These are phyloP conservation scores for Taxillus chinensis DNA, from an alignment of 164 flowering plant genomes.

Conservation along the genomic window DNA sequence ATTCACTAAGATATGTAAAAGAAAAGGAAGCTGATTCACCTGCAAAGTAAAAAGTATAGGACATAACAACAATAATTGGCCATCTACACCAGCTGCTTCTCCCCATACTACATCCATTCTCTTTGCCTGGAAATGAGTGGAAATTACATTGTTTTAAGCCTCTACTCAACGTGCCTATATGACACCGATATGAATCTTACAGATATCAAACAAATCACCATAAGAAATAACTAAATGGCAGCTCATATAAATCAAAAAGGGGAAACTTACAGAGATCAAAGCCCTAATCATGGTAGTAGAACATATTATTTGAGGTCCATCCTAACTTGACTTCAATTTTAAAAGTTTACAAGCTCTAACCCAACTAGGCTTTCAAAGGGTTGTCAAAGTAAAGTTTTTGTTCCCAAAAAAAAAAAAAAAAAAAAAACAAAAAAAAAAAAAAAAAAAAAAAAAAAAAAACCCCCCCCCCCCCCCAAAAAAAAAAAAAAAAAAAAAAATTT, in stretches of 20 bases:
- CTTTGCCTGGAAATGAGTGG: slow-evolving; percentile 50
- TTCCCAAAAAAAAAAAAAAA: no score
- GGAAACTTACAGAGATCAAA: not conserved
- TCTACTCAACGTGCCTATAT: not conserved
- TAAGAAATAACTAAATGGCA: no score
- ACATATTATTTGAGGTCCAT: no score
- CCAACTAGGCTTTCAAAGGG: not conserved
- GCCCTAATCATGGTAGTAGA: not conserved
- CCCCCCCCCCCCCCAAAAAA: no score
- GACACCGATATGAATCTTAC: no score
- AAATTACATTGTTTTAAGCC: not conserved
- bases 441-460: no score
- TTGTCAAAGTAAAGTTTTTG: no score
- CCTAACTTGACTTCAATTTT: not conserved
- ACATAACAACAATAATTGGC: slow-evolving; percentile 76
- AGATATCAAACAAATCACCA: no score
- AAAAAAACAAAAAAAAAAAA: no score
- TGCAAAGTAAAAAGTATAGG: slow-evolving; percentile 83
- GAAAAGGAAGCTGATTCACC: slow-evolving; percentile 31
- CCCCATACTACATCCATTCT: slow-evolving; percentile 99
- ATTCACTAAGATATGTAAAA: not conserved
- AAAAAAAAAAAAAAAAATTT: no score
- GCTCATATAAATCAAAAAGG: no score
- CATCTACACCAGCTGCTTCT: slow-evolving; percentile 97
- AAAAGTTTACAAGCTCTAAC: not conserved